phyloP scores from a whole-genome alignment of 768 basidiomycete genomes.

The Infundibulicybe gibba region DNA sequence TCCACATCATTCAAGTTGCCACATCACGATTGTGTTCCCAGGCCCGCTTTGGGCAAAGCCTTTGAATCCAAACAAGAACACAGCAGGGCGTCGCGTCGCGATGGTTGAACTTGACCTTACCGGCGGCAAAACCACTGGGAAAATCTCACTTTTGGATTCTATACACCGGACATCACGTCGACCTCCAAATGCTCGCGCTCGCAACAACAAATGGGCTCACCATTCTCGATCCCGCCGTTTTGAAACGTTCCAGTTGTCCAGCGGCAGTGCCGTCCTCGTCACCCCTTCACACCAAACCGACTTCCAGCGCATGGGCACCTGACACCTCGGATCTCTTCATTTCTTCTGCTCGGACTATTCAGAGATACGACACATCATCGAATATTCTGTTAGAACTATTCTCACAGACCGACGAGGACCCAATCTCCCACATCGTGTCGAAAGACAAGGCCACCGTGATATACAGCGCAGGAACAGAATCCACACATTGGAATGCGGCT shows the following conservation, averaged over 20 bases:
- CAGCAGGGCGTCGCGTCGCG: too few relatives aligned
- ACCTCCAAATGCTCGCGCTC: conserved; percentile 51
- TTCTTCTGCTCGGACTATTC: conserved; percentile 41
- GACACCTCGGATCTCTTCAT: conserved; percentile 57
- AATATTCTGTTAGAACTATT: conserved; percentile 43
- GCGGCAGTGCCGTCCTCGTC: conserved; percentile 36
- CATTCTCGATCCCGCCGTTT: conserved; percentile 39
- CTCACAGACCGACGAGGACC: conserved; percentile 19
- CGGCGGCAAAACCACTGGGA: too few relatives aligned
- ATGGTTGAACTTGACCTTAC: too few relatives aligned
- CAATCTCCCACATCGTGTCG: conserved; percentile 26
- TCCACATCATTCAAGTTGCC: too few relatives aligned
- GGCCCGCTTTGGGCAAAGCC: too few relatives aligned
- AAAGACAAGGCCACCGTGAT: conserved; percentile 40
- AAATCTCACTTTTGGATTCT: too few relatives aligned
- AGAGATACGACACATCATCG: conserved; percentile 48
- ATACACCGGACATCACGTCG: not conserved
- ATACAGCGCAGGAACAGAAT: conserved; percentile 42
- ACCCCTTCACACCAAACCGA: conserved; percentile 26
- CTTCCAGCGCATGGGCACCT: conserved; percentile 50
- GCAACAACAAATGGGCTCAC: conserved; percentile 44
- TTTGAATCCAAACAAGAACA: too few relatives aligned
- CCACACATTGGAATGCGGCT: conserved; percentile 45
- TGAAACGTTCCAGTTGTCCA: conserved; percentile 37
- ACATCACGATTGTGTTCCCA: too few relatives aligned